Evolutionary conservation across 2,329 filamentous ascomycete genomes (phyloP), one percentile per base, ranked within the genome.

Genomic region (Penicillium brevicompactum): DNA sequence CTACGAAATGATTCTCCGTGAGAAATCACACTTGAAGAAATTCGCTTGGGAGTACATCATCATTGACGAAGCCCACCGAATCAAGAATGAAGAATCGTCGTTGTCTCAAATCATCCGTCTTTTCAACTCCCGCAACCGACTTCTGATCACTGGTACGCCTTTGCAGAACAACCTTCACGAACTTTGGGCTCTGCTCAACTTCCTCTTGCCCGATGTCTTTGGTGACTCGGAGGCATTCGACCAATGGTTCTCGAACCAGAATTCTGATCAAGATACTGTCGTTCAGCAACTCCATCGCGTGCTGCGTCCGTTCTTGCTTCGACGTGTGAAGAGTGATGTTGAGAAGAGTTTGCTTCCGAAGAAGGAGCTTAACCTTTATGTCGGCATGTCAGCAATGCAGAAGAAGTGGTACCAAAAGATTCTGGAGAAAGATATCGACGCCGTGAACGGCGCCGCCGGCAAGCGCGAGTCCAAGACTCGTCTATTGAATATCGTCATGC

Each of bases 11-110:
- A 92, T 99, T 56, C 82, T 99, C 11, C 87, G 94, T 55, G 94
- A 99, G 72, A 97, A 99, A 78, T 82, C 90, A 1, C 91, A 96
- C 65, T 76, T 99, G 63, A 96, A 94, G 78, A 97, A 97, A 74
- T 96, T 99, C 73, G 92, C 94, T 0, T 99, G 94, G 94, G 93
- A 99, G 74, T 99, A 99, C 76, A 99, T 99, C 74, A 96, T 99
- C 65, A 96, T 99, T 61, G 94, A 99, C 68, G 94, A 99, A 77
- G 88, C 94, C 2, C 94, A 99, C 75, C 91, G 94, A 57, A 99
- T 99, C 84, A 99, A 99, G 81, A 99, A 99, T 75, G 94, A 99
- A 72, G 92, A 97, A 74, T 99, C 94, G 0, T 97, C 94, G 0
- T 82, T 99, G 3, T 92, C 94, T 3, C 93, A 97, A 70, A 95